Percentiles rank a stretch among this genome's conserved stretches.
phyloP scores from a whole-genome alignment of 352 stramenopile genomes.

The Phytopythium boreale region DNA sequence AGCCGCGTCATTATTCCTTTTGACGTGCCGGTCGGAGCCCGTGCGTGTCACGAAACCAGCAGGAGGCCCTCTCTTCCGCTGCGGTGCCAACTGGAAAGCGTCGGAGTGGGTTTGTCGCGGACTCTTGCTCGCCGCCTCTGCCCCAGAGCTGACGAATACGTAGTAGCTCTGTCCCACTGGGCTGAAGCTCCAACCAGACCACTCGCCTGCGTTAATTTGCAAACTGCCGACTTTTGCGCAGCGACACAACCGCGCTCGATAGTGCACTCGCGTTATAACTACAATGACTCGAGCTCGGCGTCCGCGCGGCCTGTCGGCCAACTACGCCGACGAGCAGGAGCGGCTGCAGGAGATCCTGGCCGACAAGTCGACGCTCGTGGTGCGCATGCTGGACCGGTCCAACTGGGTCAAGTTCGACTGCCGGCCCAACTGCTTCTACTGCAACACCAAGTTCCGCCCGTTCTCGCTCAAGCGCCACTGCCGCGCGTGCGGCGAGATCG shows the following conservation, averaged over 20 bases:
- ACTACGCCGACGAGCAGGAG: conserved; percentile 48
- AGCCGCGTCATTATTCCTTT: neutral
- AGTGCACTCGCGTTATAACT: no score
- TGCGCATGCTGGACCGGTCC: conserved; percentile 51
- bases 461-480: conserved; percentile 82
- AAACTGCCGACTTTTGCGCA: neutral
- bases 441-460: conserved; percentile 66
- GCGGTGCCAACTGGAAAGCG: no score
- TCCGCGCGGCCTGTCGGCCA: conserved; percentile 45
- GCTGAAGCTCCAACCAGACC: no score
- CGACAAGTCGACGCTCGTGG: conserved; percentile 51
- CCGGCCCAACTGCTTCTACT: conserved; percentile 75
- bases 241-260: neutral
- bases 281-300: conserved; percentile 19
- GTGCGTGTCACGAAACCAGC: conserved; percentile 2
- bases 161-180: neutral
- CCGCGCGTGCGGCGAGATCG: conserved; percentile 72
- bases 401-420: conserved; percentile 78
- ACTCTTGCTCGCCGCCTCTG: neutral
- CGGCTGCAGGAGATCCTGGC: conserved; percentile 53
- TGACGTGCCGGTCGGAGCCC: neutral
- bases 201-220: neutral
- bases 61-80: conserved; percentile 3
- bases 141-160: neutral
- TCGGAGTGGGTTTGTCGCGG: conserved; percentile 1